phyloP scores from a whole-genome alignment of 805 yeast species.

The Clavispora phyllophila region DNA sequence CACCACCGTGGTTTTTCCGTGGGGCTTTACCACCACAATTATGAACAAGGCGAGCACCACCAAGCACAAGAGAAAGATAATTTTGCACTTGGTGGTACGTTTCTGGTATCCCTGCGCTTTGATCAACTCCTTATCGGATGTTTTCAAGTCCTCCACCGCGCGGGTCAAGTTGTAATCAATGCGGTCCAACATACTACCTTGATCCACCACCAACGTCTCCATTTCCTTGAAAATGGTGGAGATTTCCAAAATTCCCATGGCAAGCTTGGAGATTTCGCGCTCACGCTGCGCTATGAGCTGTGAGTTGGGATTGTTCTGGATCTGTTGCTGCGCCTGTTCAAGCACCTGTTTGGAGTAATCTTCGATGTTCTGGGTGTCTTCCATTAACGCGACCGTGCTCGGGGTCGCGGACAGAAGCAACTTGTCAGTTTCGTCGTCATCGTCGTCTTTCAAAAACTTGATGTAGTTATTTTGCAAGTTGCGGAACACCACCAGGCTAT shows the following conservation, averaged over 20 bases:
- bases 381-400: slow-evolving; percentile 3
- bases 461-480: slow-evolving; percentile 87
- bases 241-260: slow-evolving; percentile 91
- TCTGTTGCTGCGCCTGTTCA: slow-evolving; percentile 40
- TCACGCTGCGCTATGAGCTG: slow-evolving; percentile 64
- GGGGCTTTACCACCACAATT: slow-evolving; percentile 65
- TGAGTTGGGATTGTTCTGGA: slow-evolving; percentile 19
- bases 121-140: slow-evolving; percentile 71
- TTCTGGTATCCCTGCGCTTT: slow-evolving; percentile 80
- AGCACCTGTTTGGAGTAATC: slow-evolving; percentile 50
- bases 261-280: slow-evolving; percentile 81
- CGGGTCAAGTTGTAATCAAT: slow-evolving; percentile 87
- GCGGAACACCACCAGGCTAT: slow-evolving; percentile 69
- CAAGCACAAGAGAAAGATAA: slow-evolving; percentile 68
- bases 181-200: slow-evolving; percentile 89
- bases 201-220: slow-evolving; percentile 89
- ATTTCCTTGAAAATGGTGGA: slow-evolving; percentile 90
- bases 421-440: slow-evolving; percentile 42
- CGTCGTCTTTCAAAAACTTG: slow-evolving; percentile 77
- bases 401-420: background rate
- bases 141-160: slow-evolving; percentile 69
- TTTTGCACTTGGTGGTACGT: slow-evolving; percentile 84
- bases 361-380: slow-evolving; percentile 25
- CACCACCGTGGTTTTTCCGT: slow-evolving; percentile 22
- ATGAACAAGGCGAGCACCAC: slow-evolving; percentile 69